A percentile compares a stretch with the other conserved stretches of the same genome.
phyloP scores from a whole-genome alignment of 1,284 basidiomycete genomes.

The Ceratobasidium papillatum region DNA sequence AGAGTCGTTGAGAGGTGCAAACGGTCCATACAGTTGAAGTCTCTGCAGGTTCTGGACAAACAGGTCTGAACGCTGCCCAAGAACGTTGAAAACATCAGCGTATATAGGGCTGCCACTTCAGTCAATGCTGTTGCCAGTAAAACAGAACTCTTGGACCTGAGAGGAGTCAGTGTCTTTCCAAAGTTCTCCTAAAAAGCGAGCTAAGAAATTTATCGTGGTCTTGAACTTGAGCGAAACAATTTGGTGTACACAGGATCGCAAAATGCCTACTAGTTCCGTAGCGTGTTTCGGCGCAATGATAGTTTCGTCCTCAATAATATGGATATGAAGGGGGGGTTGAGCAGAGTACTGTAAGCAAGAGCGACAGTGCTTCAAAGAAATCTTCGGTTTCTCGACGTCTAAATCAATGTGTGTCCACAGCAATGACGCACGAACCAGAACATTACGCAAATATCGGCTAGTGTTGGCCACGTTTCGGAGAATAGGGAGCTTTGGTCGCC shows the following conservation, averaged over 20 bases:
- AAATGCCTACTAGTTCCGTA: background rate
- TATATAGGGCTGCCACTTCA: background rate
- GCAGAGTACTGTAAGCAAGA: background rate
- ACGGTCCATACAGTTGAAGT: background rate
- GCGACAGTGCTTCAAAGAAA: too few relatives aligned
- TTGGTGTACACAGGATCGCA: background rate
- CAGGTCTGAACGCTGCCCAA: background rate
- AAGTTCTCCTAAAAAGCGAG: background rate
- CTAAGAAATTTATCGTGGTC: too few relatives aligned
- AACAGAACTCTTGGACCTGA: background rate
- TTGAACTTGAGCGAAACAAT: background rate
- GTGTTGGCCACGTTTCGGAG: background rate
- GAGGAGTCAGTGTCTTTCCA: background rate
- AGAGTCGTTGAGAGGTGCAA: background rate
- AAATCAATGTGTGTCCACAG: constrained; percentile 8
- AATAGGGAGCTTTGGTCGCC: background rate
- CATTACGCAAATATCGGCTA: background rate
- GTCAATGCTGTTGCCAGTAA: background rate
- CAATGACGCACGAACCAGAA: background rate
- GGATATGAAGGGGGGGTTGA: background rate
- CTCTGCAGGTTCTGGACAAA: background rate
- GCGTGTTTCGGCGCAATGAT: background rate
- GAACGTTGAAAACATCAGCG: background rate
- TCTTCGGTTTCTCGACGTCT: background rate
- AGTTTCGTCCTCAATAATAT: background rate